These are phyloP conservation scores for Microstroma glucosiphilum DNA, from an alignment of 1,284 basidiomycete species.

Conservation along the genomic window DNA sequence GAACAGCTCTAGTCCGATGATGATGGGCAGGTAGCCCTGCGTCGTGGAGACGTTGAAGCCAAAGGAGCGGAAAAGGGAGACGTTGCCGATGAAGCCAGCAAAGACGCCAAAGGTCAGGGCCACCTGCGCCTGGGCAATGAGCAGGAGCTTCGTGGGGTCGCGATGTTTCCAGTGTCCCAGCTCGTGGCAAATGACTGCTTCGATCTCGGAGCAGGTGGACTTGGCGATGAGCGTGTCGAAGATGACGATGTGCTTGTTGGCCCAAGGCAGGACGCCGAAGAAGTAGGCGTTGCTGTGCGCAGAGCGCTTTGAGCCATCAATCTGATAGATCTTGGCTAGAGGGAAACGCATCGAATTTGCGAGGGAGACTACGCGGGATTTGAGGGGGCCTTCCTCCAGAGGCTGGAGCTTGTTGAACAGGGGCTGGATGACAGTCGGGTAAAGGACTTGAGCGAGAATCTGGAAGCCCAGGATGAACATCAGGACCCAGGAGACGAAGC, in stretches of 20 bases:
- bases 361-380: constrained; percentile 40
- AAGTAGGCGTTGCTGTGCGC: constrained; percentile 79
- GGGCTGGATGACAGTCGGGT: constrained; percentile 75
- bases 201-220: constrained; percentile 63
- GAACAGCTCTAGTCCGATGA: constrained; percentile 47
- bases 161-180: constrained; percentile 65
- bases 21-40: constrained; percentile 35
- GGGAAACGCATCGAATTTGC: constrained; percentile 70
- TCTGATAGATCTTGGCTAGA: constrained; percentile 87
- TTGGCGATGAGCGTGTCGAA: constrained; percentile 94
- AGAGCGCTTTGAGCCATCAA: constrained; percentile 90
- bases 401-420: constrained; percentile 95
- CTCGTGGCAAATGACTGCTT: constrained; percentile 64
- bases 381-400: constrained; percentile 54
- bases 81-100: constrained; percentile 81
- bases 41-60: constrained; percentile 59
- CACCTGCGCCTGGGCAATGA: constrained; percentile 77
- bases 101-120: constrained; percentile 80
- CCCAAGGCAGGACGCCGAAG: constrained; percentile 44
- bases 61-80: constrained; percentile 71
- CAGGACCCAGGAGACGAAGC: constrained; percentile 45
- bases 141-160: constrained; percentile 81
- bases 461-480: constrained; percentile 60
- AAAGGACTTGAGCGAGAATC: constrained; percentile 56
- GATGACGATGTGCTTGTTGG: constrained; percentile 64